Base-by-base conservation (phyloP, 805 yeast genomes). In the Suhomyces sp. region DNA sequence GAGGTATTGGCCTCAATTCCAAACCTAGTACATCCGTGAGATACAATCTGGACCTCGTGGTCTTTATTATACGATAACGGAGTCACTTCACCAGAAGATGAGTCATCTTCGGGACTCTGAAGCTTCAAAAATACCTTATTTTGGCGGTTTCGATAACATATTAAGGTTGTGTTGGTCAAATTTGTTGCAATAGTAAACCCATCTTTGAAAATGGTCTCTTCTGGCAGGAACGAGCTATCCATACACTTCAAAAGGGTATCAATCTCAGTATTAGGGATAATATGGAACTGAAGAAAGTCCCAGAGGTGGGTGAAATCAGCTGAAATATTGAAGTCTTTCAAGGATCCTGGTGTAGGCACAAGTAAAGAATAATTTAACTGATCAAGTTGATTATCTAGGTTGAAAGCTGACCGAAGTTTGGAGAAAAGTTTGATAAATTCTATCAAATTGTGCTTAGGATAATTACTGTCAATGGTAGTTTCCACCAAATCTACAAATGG, bases 331-430 rank as follows among this genome's bases (percentile, higher is more conserved):
- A 76, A 82, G 54, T 75, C 69, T 8, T 63, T 58, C 53, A 90
- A 64, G 0, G 90, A 81, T 15, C 77, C 76, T 2, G 81, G 69
- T 0, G 85, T 77, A 0, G 98, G 97, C 0, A 90, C 79, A 22
- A 92, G 66, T n/a, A 91, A 65, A 0, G 97, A 88, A 50, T 60
- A 73, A 3, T 24, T 64, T 7, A 51, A 48, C 4, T 43, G 48
- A 3, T 45, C 25, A 2, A 25, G 50, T 5, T 35, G 47, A 2
- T 46, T 27, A 2, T 33, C 53, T 2, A 46, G 12, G 6, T 50
- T 40, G 4, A 87, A 62, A 0, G 81, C 69, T 8, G 75, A 58
- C 1, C 70, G 48, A 27, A 85, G 60, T 25, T 75, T 55, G 3
- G 77, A 81, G 47, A 76, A 75, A 2, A 64, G 53, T 13, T 73